Evolutionary conservation across 139 green algal species (phyloP).

Genomic region (Volvox africanus): DNA sequence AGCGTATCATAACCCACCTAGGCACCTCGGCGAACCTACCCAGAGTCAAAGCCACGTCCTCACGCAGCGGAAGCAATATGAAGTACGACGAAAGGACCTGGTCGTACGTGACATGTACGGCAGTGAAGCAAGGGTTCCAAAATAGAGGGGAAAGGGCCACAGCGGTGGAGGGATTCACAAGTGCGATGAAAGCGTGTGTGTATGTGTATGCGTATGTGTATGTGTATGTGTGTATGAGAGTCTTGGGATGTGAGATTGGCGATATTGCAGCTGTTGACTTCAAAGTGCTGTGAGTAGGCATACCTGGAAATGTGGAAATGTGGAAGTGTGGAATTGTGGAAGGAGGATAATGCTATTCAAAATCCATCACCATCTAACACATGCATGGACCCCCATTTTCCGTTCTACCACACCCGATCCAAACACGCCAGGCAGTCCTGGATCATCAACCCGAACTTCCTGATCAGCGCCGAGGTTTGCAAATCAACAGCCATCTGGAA

Average conservation of each 20-base stretch:
- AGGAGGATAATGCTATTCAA: too few relatives aligned
- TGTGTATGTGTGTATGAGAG: background rate
- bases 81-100: constrained; percentile 80
- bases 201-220: background rate
- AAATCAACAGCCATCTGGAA: too few relatives aligned
- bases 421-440: too few relatives aligned
- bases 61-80: constrained; percentile 78
- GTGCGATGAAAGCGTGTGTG: background rate
- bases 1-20: too few relatives aligned
- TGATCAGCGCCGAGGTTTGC: too few relatives aligned
- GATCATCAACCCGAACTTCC: too few relatives aligned
- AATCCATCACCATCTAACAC: too few relatives aligned
- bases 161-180: background rate
- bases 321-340: too few relatives aligned
- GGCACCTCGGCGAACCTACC: constrained; percentile 21
- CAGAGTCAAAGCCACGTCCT: constrained; percentile 80
- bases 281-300: too few relatives aligned
- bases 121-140: background rate
- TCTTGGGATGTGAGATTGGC: background rate
- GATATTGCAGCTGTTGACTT: background rate
- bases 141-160: background rate
- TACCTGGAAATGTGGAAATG: too few relatives aligned
- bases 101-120: background rate
- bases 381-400: too few relatives aligned
- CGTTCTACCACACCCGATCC: too few relatives aligned